Base-by-base conservation (phyloP, 176 grass and related monocot genomes). In the Aegilops speltoides region DNA sequence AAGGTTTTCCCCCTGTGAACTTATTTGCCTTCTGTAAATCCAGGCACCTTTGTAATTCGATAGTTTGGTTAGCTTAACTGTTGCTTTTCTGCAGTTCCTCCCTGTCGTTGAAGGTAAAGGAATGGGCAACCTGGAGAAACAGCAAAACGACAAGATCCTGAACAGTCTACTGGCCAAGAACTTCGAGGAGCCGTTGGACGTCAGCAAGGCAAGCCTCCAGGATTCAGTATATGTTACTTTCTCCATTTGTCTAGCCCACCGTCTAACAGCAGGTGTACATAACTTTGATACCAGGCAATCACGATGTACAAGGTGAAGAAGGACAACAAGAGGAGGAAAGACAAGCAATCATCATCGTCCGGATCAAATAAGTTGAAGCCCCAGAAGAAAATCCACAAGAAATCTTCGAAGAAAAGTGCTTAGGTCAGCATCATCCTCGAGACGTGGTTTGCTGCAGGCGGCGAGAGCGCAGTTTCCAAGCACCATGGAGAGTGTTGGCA, bases 301-400 rank as follows among this genome's bases (percentile, higher is more conserved):
- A 93, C 90, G 7, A 90, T 97, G 92, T 95, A 89, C 83, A 95
- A 95, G 41, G 90, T 93, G 64, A 93, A 95, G 85, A 97, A 93
- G 50, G 90, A 97, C 61, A 97, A 90, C 84, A 91, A 95, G 76
- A 88, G 95, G 43, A 86, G 63, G 73, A 97, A 81, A 59, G 84
- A 94, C 15, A 89, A 71, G 24, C 76, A 84, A 17, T 70, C 73
- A 3, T 88, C 73, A 0, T 86, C 70, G 14, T 85, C 90, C 2
- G 68, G 71, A 80, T 84, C 87, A 25, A 79, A 75, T 66, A 95
- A 93, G 82, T 72, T 95, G 59, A 93, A 97, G 64, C 45, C 85
- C 1, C 87, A 93, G 57, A 94, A 94, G 78, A 95, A 94, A 56
- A 34, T 77, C 16, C 28, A 68, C 17, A 98, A 98, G 86, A 96